These are phyloP conservation scores for Lactuca sativa DNA, from an alignment of 129 eudicot species.

Conservation along the genomic window DNA sequence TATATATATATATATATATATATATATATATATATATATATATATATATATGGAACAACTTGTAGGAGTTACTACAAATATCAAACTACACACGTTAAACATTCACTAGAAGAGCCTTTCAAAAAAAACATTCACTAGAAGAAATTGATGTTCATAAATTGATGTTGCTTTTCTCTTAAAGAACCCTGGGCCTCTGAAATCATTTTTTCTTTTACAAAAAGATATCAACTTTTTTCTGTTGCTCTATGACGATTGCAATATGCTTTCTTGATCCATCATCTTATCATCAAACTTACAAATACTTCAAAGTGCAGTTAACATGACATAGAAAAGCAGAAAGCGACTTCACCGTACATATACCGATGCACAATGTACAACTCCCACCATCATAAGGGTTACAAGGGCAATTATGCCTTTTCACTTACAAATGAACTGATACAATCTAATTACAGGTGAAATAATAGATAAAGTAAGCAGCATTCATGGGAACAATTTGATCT, in stretches of 20 bases:
- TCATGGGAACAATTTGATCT: slow-evolving; percentile 18
- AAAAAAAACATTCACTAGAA: slow-evolving; percentile 7
- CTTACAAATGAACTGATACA: slow-evolving; percentile 21
- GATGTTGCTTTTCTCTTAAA: slow-evolving; percentile 32
- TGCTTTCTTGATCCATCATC: slow-evolving; percentile 27
- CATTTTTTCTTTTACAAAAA: slow-evolving; percentile 31
- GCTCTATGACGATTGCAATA: slow-evolving; percentile 19
- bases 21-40: too few species aligned
- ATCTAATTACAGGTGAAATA: slow-evolving; percentile 27
- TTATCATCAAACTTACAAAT: slow-evolving; percentile 14
- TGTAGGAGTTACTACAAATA: too few species aligned
- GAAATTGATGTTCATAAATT: slow-evolving; percentile 9
- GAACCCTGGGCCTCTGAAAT: slow-evolving; percentile 28
- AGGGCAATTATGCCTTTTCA: slow-evolving; percentile 29
- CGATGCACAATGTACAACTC: slow-evolving; percentile 17
- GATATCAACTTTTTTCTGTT: slow-evolving; percentile 25
- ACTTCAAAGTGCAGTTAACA: slow-evolving; percentile 22
- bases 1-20: too few species aligned
- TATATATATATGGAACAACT: too few species aligned
- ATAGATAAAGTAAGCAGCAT: background rate
- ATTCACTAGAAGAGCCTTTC: slow-evolving; percentile 12
- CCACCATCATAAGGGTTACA: background rate
- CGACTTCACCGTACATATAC: background rate
- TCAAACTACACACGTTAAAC: background rate
- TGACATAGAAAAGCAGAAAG: slow-evolving; percentile 8